These are phyloP conservation scores for Centaurea solstitialis DNA, from an alignment of 129 eudicot genomes.

Conservation along the genomic window DNA sequence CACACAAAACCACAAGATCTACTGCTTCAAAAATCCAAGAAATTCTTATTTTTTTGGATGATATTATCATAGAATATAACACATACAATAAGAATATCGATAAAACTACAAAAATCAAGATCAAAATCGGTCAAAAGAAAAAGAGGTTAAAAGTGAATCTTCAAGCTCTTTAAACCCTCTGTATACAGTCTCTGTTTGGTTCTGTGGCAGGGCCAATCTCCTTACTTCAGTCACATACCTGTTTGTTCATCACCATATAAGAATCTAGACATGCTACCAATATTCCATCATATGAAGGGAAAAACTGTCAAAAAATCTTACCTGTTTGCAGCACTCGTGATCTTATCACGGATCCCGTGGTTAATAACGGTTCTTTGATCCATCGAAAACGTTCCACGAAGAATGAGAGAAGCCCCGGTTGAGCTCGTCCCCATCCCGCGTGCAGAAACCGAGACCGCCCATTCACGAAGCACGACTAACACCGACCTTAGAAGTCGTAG, in stretches of 20 bases:
- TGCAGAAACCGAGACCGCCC: slow-evolving; percentile 77
- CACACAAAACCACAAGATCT: not conserved
- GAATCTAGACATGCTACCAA: not conserved
- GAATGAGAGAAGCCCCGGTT: slow-evolving; percentile 71
- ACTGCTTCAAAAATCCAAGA: not conserved
- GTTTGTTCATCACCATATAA: slow-evolving; percentile 30
- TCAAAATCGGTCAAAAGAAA: slow-evolving; percentile 68
- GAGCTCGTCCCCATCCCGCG: slow-evolving; percentile 73
- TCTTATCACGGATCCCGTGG: slow-evolving; percentile 92
- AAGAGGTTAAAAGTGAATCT: slow-evolving; percentile 78
- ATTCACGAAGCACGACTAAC: slow-evolving; percentile 76
- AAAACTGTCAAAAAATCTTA: slow-evolving; percentile 21
- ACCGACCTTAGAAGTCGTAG: slow-evolving; percentile 85
- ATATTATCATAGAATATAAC: slow-evolving; percentile 11
- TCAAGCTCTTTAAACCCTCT: slow-evolving; percentile 89
- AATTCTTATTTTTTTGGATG: slow-evolving; percentile 13
- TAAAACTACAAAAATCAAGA: not conserved
- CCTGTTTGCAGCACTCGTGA: slow-evolving; percentile 98
- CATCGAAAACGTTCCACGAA: slow-evolving; percentile 68
- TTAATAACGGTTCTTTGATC: slow-evolving; percentile 47
- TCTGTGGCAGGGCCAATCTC: slow-evolving; percentile 79
- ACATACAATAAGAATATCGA: slow-evolving; percentile 23
- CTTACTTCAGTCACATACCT: slow-evolving; percentile 95
- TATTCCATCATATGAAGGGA: not conserved
- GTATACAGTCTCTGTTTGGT: slow-evolving; percentile 70